phyloP scores from a whole-genome alignment of 73 alveolate species.

The Diophrys appendiculata region DNA sequence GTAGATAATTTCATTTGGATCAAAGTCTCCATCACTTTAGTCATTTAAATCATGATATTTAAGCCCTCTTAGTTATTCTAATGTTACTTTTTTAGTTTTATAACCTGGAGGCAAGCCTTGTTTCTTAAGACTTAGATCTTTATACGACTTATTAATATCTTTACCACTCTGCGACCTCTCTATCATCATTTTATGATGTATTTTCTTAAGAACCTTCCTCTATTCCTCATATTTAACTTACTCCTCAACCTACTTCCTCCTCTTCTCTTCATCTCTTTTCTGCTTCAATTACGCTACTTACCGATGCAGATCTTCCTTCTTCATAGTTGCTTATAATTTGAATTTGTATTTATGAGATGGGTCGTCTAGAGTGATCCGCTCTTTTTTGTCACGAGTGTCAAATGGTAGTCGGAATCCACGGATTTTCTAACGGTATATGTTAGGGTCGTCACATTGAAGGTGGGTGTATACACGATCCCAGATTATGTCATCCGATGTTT shows the following conservation, averaged over 20 bases:
- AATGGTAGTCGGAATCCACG: conserved; percentile 26
- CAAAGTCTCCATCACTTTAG: conserved; percentile 8
- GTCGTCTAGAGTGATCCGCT: conserved; percentile 2
- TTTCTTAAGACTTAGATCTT: neutral
- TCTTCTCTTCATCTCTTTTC: conserved; percentile 12
- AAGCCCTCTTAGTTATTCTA: conserved; percentile 8
- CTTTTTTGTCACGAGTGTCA: conserved; percentile 4
- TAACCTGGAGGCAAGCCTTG: conserved; percentile 18
- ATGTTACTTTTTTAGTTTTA: conserved; percentile 11
- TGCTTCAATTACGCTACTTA: conserved; percentile 3
- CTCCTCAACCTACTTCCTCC: neutral
- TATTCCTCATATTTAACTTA: conserved; percentile 10
- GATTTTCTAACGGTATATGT: conserved; percentile 16
- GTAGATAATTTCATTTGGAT: conserved; percentile 21
- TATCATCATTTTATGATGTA: conserved; percentile 10
- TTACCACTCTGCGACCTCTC: neutral
- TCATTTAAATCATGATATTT: conserved; percentile 13
- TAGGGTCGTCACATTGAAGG: conserved; percentile 14
- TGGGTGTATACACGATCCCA: neutral
- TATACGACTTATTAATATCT: neutral
- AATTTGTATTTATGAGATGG: conserved; percentile 3
- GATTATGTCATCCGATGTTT: neutral
- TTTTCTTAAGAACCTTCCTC: conserved; percentile 6
- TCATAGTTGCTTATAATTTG: neutral
- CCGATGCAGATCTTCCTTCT: neutral